Conservation (phyloP, 495 filamentous ascomycete species). For the Penicillium paradoxum region DNA sequence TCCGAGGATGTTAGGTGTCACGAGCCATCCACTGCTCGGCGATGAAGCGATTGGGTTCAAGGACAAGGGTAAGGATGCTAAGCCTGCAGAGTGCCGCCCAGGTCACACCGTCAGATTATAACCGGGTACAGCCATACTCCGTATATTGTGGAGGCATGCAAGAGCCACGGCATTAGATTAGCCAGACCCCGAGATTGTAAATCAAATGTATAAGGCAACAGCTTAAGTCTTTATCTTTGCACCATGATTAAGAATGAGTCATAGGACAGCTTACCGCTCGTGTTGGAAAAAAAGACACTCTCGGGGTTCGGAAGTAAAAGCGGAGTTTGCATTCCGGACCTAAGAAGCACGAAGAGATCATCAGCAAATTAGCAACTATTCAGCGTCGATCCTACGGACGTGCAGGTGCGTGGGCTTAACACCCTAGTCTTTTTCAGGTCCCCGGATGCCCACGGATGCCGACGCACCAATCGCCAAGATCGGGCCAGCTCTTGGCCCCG, state of each 20-base stretch:
- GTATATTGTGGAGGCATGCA: no score
- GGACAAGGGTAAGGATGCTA: background rate
- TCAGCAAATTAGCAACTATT: background rate
- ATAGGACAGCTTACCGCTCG: background rate
- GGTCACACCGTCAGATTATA: background rate
- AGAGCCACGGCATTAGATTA: background rate
- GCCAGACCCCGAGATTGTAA: background rate
- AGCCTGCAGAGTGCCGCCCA: background rate
- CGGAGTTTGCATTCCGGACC: slow-evolving; percentile 6
- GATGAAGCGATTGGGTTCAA: background rate
- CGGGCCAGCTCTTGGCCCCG: slow-evolving; percentile 15
- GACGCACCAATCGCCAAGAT: slow-evolving; percentile 15
- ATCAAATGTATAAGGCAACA: background rate
- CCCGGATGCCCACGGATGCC: slow-evolving; percentile 32
- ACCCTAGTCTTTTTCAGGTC: background rate
- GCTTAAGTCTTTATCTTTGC: background rate
- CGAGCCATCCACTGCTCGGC: background rate
- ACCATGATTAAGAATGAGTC: slow-evolving; percentile 1
- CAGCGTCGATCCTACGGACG: slow-evolving; percentile 4
- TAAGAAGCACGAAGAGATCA: background rate
- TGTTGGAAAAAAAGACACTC: background rate
- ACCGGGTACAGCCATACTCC: background rate
- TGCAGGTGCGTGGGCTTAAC: slow-evolving; percentile 16
- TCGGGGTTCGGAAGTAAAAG: slow-evolving; percentile 2
- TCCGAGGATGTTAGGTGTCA: background rate